Evolutionary conservation across 2,329 filamentous ascomycete species (phyloP), one percentile per base, ranked within the genome.

Genomic region (Cladosporium sp.): DNA sequence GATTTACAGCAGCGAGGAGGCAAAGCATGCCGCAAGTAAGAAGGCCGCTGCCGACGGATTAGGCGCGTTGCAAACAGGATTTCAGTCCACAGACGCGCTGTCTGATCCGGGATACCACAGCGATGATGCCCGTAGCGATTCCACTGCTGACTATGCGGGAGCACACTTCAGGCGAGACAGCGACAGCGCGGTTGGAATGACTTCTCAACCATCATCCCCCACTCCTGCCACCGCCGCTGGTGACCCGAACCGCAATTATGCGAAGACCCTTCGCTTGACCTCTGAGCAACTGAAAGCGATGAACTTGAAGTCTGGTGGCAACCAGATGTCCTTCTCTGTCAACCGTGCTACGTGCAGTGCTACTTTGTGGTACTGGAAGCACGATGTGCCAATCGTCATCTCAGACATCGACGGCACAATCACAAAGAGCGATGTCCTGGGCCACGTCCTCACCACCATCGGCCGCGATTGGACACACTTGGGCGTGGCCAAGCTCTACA

Each of bases 401-500:
- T 97, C 92, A 1, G 93, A 99, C 68, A 97, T 99, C 63, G 93
- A 99, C 69, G 93, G 93, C 45, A 99, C 93, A 18, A 99, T 99
- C 62, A 99, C 93, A 53, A 99, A 99, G 73, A 79, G 63, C 7
- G 66, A 69, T 42, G 65, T 66, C 6, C 55, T 68, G 2, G 93
- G 93, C 12, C 93, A 99, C 64, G 89, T 99, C 38, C 72, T 97
- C 48, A 97, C 92, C 73, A 93, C 93, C 83, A 92, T 99, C 58
- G 93, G 93, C 37, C 85, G 93, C 42, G 93, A 99, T 70, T 99
- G 93, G 93, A 99, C 93, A 3, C 93, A 99, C 68, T 81, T 90
- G 13, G 93, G 93, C 32, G 92, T 99, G 19, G 95, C 93, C 18
- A 99, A 99, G 72, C 79, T 99, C 7, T 99, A 97, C 71, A 93